A percentile compares a stretch with the other conserved stretches of the same genome.
These are phyloP conservation scores for Rosellinia necatrix DNA, from an alignment of 2,329 filamentous ascomycete species.

Conservation along the genomic window DNA sequence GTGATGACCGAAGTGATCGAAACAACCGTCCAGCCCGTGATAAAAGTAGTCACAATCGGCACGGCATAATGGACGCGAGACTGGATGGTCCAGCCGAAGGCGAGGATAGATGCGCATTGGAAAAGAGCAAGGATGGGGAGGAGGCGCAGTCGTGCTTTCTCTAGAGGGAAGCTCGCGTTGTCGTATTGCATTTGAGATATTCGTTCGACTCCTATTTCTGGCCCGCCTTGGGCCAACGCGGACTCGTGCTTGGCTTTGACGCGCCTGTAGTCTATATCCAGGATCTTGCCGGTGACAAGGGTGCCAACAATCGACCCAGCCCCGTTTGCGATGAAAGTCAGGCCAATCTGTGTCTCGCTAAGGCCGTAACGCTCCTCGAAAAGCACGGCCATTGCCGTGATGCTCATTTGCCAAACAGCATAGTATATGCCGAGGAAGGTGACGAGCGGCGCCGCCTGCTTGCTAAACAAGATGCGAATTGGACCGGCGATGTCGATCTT, in stretches of 20 bases:
- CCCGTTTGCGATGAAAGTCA: constrained; percentile 60
- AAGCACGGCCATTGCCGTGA: constrained; percentile 56
- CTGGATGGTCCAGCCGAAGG: constrained; percentile 59
- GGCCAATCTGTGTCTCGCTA: constrained; percentile 50
- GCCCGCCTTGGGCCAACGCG: background rate
- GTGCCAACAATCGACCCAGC: constrained; percentile 59
- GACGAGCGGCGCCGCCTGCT: constrained; percentile 49
- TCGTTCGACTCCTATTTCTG: background rate
- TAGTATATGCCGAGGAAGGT: constrained; percentile 56
- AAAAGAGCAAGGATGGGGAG: constrained; percentile 50
- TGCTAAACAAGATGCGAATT: constrained; percentile 52
- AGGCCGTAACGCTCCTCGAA: constrained; percentile 51
- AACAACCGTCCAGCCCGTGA: constrained; percentile 56
- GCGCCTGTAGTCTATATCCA: constrained; percentile 56
- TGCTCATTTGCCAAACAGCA: constrained; percentile 60
- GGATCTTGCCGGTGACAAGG: constrained; percentile 54
- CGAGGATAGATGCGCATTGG: constrained; percentile 51
- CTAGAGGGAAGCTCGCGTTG: constrained; percentile 48
- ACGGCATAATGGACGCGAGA: constrained; percentile 53
- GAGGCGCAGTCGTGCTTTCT: constrained; percentile 55
- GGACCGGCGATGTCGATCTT: constrained; percentile 51
- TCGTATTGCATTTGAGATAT: constrained; percentile 6
- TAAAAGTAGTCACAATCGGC: constrained; percentile 55
- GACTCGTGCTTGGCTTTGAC: constrained; percentile 42
- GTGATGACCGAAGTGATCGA: constrained; percentile 54